Percentiles rank a stretch among this genome's conserved stretches.
phyloP scores from a whole-genome alignment of 2,329 filamentous ascomycete species.

The Lomentospora prolificans region DNA sequence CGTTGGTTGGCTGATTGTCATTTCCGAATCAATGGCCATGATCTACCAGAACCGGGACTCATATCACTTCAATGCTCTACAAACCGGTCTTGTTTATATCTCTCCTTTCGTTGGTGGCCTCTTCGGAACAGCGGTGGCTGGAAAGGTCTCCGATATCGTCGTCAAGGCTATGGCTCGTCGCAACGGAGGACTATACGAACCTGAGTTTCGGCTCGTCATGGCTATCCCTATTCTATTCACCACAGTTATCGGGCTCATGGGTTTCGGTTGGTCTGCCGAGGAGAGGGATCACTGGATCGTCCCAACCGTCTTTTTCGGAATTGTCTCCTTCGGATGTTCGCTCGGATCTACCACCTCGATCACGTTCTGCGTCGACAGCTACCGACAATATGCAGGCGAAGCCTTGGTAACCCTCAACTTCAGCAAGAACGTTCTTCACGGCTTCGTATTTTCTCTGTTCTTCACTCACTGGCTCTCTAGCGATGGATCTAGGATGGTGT shows the following conservation, averaged over 20 bases:
- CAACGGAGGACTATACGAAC: slow-evolving; percentile 92
- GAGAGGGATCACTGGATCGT: slow-evolving; percentile 75
- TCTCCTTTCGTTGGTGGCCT: slow-evolving; percentile 84
- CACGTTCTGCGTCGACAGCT: slow-evolving; percentile 89
- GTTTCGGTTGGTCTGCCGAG: slow-evolving; percentile 86
- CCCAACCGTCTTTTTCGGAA: slow-evolving; percentile 84
- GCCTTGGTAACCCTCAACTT: slow-evolving; percentile 92
- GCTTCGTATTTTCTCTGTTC: slow-evolving; percentile 80
- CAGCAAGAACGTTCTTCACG: slow-evolving; percentile 87
- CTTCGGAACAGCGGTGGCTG: slow-evolving; percentile 83
- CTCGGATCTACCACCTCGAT: slow-evolving; percentile 85
- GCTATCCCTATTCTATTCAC: slow-evolving; percentile 66
- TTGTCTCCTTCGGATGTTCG: slow-evolving; percentile 86
- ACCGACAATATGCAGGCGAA: slow-evolving; percentile 87
- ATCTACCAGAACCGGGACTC: slow-evolving; percentile 61
- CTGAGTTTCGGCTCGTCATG: slow-evolving; percentile 89
- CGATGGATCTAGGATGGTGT: slow-evolving; percentile 69
- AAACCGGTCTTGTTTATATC: slow-evolving; percentile 79
- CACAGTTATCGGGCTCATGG: slow-evolving; percentile 81
- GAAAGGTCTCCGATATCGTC: slow-evolving; percentile 76
- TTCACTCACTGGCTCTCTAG: slow-evolving; percentile 72
- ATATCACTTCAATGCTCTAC: slow-evolving; percentile 75
- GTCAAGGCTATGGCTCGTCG: slow-evolving; percentile 71
- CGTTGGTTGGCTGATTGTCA: slow-evolving; percentile 89
- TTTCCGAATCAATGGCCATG: slow-evolving; percentile 76